A percentile compares a stretch with the other conserved stretches of the same genome.
phyloP scores from a whole-genome alignment of 805 yeast species.

The Kockiozyma suomiensis region DNA sequence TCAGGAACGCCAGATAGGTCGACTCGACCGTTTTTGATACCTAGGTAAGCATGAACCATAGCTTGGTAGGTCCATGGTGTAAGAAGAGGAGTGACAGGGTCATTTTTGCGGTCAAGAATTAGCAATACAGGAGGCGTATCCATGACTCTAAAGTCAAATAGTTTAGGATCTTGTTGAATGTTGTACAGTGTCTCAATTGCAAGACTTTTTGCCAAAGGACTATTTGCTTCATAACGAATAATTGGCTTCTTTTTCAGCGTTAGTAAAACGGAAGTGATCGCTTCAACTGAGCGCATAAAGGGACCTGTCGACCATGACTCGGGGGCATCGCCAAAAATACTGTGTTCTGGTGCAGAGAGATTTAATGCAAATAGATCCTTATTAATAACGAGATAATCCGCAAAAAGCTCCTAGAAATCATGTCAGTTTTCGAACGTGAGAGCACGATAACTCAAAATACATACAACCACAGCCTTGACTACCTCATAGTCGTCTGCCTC shows the following conservation, averaged over 20 bases:
- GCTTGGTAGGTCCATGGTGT: constrained; percentile 98
- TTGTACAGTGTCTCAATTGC: constrained; percentile 56
- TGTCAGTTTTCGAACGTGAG: not conserved
- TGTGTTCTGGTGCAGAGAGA: constrained; percentile 39
- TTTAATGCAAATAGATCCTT: constrained; percentile 62
- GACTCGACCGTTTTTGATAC: constrained; percentile 79
- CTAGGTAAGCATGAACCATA: constrained; percentile 92
- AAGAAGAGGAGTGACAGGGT: constrained; percentile 89
- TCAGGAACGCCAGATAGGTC: constrained; percentile 60
- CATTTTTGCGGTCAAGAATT: constrained; percentile 80
- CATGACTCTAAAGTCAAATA: constrained; percentile 66
- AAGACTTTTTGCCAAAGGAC: constrained; percentile 63
- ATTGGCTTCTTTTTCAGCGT: constrained; percentile 78
- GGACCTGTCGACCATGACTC: constrained; percentile 53
- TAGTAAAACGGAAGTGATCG: constrained; percentile 60
- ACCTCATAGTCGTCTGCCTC: constrained; percentile 87
- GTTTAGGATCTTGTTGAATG: constrained; percentile 46
- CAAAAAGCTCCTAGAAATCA: constrained; percentile 62
- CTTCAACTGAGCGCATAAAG: constrained; percentile 49
- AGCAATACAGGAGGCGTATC: constrained; percentile 76
- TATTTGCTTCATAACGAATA: constrained; percentile 74
- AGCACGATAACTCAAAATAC: not conserved
- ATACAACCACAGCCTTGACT: constrained; percentile 62
- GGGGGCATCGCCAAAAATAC: constrained; percentile 45
- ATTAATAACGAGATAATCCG: constrained; percentile 78